These are phyloP conservation scores for Xylariaceae sp. DNA, from an alignment of 2,329 filamentous ascomycete genomes.

Conservation along the genomic window DNA sequence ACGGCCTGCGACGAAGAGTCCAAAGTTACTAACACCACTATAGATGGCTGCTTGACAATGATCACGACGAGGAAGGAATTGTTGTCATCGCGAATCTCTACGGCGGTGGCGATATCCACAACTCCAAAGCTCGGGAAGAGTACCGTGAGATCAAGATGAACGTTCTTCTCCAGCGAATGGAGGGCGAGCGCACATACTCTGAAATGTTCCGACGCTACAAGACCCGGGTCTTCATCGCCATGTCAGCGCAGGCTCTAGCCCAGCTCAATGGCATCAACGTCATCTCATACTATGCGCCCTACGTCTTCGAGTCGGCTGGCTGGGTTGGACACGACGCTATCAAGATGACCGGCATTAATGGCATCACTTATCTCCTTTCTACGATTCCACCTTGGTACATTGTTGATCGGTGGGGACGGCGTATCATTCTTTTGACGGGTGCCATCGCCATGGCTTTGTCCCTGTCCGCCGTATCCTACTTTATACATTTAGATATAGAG, in stretches of 20 bases:
- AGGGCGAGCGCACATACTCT: constrained; percentile 83
- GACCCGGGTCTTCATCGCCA: constrained; percentile 93
- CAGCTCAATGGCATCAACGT: constrained; percentile 99
- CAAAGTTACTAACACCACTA: constrained; percentile 27
- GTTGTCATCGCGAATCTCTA: constrained; percentile 97
- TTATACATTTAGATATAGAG: constrained; percentile 79
- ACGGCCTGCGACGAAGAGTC: background rate
- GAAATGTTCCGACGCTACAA: constrained; percentile 96
- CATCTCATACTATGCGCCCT: constrained; percentile 96
- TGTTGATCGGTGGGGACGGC: constrained; percentile 86
- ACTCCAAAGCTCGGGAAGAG: constrained; percentile 86
- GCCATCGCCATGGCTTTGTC: constrained; percentile 87
- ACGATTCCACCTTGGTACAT: constrained; percentile 97
- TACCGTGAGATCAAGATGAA: constrained; percentile 99
- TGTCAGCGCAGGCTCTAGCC: constrained; percentile 93
- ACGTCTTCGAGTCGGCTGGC: constrained; percentile 95
- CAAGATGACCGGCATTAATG: constrained; percentile 96
- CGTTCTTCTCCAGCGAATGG: constrained; percentile 86
- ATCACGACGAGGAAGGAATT: constrained; percentile 97
- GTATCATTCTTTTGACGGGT: constrained; percentile 83
- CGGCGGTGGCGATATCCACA: constrained; percentile 91
- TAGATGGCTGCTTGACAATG: constrained; percentile 95
- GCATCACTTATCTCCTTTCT: constrained; percentile 80
- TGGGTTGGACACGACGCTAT: constrained; percentile 89
- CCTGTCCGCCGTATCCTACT: constrained; percentile 88